These are phyloP conservation scores for Plasmopara viticola DNA, from an alignment of 352 stramenopile species.

Conservation along the genomic window DNA sequence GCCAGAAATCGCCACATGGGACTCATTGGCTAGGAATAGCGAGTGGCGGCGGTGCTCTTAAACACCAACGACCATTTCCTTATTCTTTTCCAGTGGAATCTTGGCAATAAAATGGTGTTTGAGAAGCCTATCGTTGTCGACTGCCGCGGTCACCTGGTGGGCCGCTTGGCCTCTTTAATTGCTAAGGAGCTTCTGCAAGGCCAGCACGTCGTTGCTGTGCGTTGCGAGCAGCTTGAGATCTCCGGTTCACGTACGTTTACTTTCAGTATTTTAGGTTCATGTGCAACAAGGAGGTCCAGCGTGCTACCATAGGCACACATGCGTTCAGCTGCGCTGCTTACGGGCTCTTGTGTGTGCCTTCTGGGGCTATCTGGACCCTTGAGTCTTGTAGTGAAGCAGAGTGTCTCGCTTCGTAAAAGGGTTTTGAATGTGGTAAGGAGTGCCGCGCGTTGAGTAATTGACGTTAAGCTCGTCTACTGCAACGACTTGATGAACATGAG, in stretches of 20 bases:
- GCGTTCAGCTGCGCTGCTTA: slow-evolving; percentile 5
- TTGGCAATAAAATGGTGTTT: slow-evolving; percentile 84
- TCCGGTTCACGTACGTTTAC: slow-evolving; percentile 91
- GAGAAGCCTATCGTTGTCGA: slow-evolving; percentile 97
- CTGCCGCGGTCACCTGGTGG: slow-evolving; percentile 97
- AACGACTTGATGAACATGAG: slow-evolving; percentile 7
- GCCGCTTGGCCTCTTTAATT: slow-evolving; percentile 96
- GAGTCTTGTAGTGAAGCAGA: slow-evolving; percentile 11
- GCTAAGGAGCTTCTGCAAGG: slow-evolving; percentile 99
- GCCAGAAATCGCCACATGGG: slow-evolving; percentile 6
- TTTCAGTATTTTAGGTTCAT: background rate
- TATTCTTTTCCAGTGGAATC: slow-evolving; percentile 44
- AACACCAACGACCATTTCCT: slow-evolving; percentile 49
- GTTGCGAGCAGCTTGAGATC: slow-evolving; percentile 98
- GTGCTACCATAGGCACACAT: background rate
- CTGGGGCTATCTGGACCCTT: slow-evolving; percentile 1
- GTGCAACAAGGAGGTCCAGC: slow-evolving; percentile 4
- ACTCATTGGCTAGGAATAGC: slow-evolving; percentile 21
- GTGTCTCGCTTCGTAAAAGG: slow-evolving; percentile 22
- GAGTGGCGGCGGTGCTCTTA: slow-evolving; percentile 7
- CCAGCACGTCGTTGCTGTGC: slow-evolving; percentile 97
- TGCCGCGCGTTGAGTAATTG: slow-evolving; percentile 13
- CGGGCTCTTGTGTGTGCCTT: slow-evolving; percentile 3
- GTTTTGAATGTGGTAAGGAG: slow-evolving; percentile 22
- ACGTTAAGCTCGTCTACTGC: slow-evolving; percentile 1